These are phyloP conservation scores for Haplosporangium sp. DNA, from an alignment of 371 early-diverging fungal genomes.

Conservation along the genomic window DNA sequence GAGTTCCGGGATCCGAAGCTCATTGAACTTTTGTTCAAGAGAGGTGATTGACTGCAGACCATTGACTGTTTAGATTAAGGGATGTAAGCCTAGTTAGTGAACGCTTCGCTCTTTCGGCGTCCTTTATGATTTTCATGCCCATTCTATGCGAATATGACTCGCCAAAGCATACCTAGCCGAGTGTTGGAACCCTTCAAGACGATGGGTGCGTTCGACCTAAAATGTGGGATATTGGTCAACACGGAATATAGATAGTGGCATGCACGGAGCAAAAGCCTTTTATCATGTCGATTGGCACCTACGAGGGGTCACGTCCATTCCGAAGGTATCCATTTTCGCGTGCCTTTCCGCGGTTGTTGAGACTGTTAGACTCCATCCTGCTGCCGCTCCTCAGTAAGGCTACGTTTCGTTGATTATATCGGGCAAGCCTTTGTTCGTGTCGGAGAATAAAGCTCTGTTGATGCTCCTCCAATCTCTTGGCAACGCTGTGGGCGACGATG, in stretches of 20 bases:
- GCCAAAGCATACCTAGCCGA: slow-evolving; percentile 38
- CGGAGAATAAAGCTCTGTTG: slow-evolving; percentile 56
- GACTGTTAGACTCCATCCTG: slow-evolving; percentile 25
- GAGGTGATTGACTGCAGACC: slow-evolving; percentile 67
- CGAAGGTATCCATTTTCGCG: slow-evolving; percentile 56
- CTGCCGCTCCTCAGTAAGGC: slow-evolving; percentile 8
- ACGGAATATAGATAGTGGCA: background rate
- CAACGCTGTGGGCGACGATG: slow-evolving; percentile 52
- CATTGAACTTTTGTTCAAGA: slow-evolving; percentile 71
- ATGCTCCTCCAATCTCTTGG: slow-evolving; percentile 51
- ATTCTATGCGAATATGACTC: background rate
- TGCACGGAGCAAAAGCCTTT: background rate
- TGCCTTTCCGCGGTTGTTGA: slow-evolving; percentile 25
- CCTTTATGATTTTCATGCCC: background rate
- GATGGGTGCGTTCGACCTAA: slow-evolving; percentile 30
- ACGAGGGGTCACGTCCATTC: slow-evolving; percentile 31
- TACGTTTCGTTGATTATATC: slow-evolving; percentile 20
- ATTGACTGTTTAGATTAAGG: slow-evolving; percentile 62
- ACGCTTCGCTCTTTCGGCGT: too few species aligned
- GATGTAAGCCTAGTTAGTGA: too few species aligned
- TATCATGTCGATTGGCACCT: background rate
- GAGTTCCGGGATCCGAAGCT: slow-evolving; percentile 71
- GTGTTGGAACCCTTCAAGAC: slow-evolving; percentile 47
- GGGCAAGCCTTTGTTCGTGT: slow-evolving; percentile 48
- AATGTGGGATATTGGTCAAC: background rate